Conservation (phyloP, 805 yeast species). For the Nakazawaea holstii region DNA sequence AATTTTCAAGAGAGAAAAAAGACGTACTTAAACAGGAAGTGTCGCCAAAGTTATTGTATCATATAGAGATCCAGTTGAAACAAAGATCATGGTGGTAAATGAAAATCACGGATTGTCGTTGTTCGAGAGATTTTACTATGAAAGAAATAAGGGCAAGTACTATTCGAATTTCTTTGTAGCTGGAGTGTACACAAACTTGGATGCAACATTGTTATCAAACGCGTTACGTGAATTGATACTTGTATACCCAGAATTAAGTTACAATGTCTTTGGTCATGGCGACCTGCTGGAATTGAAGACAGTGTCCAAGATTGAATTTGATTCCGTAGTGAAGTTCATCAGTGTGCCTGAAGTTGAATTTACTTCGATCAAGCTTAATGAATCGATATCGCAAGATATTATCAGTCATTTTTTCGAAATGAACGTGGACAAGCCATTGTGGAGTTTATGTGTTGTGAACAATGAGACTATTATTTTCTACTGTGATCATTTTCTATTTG, state of each 20-base stretch:
- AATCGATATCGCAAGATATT: not conserved
- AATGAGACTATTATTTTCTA: constrained; percentile 15
- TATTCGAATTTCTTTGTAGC: constrained; percentile 9
- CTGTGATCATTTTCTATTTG: constrained; percentile 27
- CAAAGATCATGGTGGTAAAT: too few species aligned
- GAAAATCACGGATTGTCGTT: too few species aligned
- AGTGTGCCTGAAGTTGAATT: not conserved
- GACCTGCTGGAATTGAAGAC: not conserved
- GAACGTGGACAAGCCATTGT: constrained; percentile 14
- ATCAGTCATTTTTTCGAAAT: not conserved
- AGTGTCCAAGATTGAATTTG: not conserved
- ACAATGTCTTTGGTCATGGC: not conserved
- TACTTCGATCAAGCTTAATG: not conserved
- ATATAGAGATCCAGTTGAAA: too few species aligned
- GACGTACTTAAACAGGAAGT: too few species aligned
- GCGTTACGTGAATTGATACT: constrained; percentile 13
- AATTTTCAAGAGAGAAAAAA: too few species aligned
- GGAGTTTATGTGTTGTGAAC: constrained; percentile 17
- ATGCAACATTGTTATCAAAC: constrained; percentile 4
- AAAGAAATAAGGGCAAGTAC: not conserved
- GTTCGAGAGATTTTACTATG: constrained; percentile 7
- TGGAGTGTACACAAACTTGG: constrained; percentile 1
- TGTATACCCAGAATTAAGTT: constrained; percentile 8
- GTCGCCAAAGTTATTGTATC: too few species aligned
- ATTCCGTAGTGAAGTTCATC: constrained; percentile 3